A percentile compares a stretch with the other conserved stretches of the same genome.
phyloP scores from a whole-genome alignment of 257 asterid genomes.

The Primulina tabacum region DNA sequence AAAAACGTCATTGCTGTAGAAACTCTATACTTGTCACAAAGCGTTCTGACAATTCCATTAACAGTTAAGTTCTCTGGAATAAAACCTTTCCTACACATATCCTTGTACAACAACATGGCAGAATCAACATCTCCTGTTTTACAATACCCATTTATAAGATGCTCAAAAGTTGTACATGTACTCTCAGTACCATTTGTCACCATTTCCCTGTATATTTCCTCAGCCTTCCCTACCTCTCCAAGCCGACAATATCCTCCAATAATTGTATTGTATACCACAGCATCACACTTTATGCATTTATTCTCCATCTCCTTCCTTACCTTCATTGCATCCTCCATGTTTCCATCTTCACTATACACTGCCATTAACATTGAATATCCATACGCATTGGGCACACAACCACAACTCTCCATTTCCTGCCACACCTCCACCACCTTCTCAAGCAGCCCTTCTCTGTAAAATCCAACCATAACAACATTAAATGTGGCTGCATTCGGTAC shows the following conservation, averaged over 20 bases:
- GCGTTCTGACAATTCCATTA: conserved; percentile 44
- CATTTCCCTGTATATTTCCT: conserved; percentile 68
- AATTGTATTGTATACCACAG: conserved; percentile 59
- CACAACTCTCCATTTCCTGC: conserved; percentile 49
- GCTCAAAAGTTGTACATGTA: conserved; percentile 62
- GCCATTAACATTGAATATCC: conserved; percentile 63
- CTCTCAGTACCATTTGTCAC: conserved; percentile 49
- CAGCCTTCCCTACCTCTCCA: conserved; percentile 64
- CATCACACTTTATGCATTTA: conserved; percentile 44
- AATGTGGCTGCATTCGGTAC: conserved; percentile 46
- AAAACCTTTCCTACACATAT: conserved; percentile 57
- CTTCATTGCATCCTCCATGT: conserved; percentile 55
- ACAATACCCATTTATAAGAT: conserved; percentile 70
- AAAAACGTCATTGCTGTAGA: conserved; percentile 44
- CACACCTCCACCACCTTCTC: conserved; percentile 68
- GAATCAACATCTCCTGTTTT: conserved; percentile 45
- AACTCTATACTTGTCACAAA: conserved; percentile 42
- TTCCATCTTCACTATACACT: conserved; percentile 47
- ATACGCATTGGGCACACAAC: conserved; percentile 54
- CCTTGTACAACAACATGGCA: conserved; percentile 46
- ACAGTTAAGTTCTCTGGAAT: conserved; percentile 47
- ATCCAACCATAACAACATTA: conserved; percentile 66
- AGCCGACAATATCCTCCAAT: conserved; percentile 59
- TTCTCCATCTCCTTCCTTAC: conserved; percentile 58
- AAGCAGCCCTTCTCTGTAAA: conserved; percentile 63